phyloP scores from a whole-genome alignment of 345 rosid genomes.

The Cardamine resedifolia region DNA sequence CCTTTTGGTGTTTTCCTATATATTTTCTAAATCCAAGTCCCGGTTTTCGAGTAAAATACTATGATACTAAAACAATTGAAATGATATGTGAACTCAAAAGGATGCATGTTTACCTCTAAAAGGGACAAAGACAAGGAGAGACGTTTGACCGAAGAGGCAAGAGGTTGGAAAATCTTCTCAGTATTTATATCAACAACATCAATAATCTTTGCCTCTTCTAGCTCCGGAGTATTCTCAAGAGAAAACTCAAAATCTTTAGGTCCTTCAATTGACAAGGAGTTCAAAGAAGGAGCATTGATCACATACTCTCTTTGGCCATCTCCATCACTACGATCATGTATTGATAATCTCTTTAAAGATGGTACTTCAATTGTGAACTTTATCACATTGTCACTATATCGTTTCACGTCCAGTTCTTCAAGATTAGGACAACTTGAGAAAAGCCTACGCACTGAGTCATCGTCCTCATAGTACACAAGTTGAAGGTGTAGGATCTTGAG shows the following conservation, averaged over 20 bases:
- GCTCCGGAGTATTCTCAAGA: slow-evolving; percentile 17
- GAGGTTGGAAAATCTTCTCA: slow-evolving; percentile 9
- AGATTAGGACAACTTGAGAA: neutral
- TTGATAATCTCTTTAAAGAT: neutral
- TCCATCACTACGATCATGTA: neutral
- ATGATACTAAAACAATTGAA: neutral
- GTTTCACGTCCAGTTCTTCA: neutral
- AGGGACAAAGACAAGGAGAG: slow-evolving; percentile 20
- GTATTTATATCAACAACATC: slow-evolving; percentile 5
- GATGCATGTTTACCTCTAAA: slow-evolving; percentile 15
- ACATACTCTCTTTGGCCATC: slow-evolving; percentile 12
- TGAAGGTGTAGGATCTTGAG: neutral
- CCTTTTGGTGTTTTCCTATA: neutral
- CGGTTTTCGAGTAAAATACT: neutral
- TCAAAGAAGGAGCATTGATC: slow-evolving; percentile 20
- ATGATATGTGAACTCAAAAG: slow-evolving; percentile 6
- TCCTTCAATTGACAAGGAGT: slow-evolving; percentile 10
- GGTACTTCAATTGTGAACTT: neutral
- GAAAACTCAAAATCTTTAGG: slow-evolving; percentile 10
- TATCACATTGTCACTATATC: neutral
- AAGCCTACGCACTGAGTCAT: neutral
- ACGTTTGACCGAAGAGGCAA: slow-evolving; percentile 20
- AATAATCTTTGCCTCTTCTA: slow-evolving; percentile 19
- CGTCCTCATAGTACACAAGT: neutral
- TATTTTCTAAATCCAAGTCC: neutral